Evolutionary conservation across 2,329 filamentous ascomycete species (phyloP).

Genomic region (Hypoxylon sp.): DNA sequence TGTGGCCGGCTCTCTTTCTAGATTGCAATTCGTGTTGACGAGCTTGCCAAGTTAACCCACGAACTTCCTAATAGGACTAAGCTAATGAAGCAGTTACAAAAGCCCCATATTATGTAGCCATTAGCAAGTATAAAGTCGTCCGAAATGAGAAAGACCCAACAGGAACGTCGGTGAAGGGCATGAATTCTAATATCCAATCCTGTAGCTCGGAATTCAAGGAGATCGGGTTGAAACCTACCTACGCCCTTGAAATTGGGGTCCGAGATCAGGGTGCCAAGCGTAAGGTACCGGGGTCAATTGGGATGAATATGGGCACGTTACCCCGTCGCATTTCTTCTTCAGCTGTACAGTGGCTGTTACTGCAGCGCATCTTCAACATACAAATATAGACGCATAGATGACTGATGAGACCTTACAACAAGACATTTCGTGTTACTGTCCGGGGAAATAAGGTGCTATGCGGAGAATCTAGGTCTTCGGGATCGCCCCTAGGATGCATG

Average conservation of each 20-base stretch:
- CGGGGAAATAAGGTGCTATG: constrained; percentile 25
- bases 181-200: neutral
- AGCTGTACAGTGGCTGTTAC: neutral
- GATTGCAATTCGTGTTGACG: constrained; percentile 20
- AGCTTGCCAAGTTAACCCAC: constrained; percentile 23
- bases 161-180: constrained; percentile 18
- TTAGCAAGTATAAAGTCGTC: constrained; percentile 6
- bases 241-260: constrained; percentile 25
- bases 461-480: constrained; percentile 23
- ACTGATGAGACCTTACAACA: neutral
- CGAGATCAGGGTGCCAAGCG: constrained; percentile 25
- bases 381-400: constrained; percentile 5
- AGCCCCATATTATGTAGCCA: neutral
- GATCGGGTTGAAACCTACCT: neutral
- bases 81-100: constrained; percentile 32
- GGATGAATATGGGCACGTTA: constrained; percentile 31
- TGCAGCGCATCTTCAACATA: constrained; percentile 2
- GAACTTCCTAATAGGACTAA: constrained; percentile 13
- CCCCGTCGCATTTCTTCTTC: constrained; percentile 13
- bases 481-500: constrained; percentile 32
- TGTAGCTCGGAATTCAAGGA: neutral
- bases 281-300: constrained; percentile 9
- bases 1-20: neutral
- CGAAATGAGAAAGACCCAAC: constrained; percentile 23
- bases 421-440: neutral